Base-by-base conservation (phyloP, 2,329 filamentous ascomycete genomes). In the Pestalotiopsis sp. region DNA sequence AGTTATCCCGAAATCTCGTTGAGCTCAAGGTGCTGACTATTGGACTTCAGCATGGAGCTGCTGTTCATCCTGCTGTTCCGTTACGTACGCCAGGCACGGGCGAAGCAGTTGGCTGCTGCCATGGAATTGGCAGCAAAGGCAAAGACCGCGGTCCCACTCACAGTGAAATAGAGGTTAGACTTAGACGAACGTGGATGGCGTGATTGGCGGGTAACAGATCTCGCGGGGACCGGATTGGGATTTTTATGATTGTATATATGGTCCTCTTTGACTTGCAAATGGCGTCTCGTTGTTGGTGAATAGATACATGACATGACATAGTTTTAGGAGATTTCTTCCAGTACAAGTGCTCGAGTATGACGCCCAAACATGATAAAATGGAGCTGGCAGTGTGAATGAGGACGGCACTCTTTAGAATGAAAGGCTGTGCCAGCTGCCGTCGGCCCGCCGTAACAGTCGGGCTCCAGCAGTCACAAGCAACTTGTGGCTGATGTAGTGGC, bases 41-140 rank as follows among this genome's bases (percentile, higher is more conserved):
- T 49, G 4, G 20, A n/a, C n/a, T 39, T 3, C 69, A 94, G 93
- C 73, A 93, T 98, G 81, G 96, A 98, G 80, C 83, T 98, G 17
- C 79, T 94, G 59, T 98, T 98, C 78, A 85, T 98, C 71, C 83
- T 97, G 36, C 87, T 99, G 64, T 91, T 98, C 80, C 89, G 93
- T 74, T 97, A 96, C 75, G 77, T 98, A 66, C 89, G 90, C 73
- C 89, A 90, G 73, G 75, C 97, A 68, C 90, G 89, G 75, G 87
- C 90, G 59, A 86, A 92, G 73, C 91, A 92, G 78, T 83, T 97
- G 58, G 86, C 89, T 72, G 92, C 91, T 68, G 84, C 90, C 17
- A 90, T 90, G 13, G 85, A 89, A 64, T 75, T 90, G 65, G 90
- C 91, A 11, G 88, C 91, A 4, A 90, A 89, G 76, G 86, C 88